Conservation (phyloP, 306 rosid genomes). For the Medicago truncatula region DNA sequence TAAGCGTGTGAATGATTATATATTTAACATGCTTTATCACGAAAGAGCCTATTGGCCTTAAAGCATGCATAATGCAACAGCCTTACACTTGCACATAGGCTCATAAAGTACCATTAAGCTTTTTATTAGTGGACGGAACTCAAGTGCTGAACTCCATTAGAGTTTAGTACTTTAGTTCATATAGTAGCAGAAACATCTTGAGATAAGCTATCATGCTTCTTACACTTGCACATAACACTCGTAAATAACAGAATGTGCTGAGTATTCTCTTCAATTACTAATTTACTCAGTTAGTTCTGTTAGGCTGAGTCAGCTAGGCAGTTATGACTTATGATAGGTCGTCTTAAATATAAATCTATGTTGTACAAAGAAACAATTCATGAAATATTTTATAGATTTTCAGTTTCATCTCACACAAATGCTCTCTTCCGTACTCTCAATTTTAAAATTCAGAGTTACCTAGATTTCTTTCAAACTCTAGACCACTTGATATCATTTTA, state of each 20-base stretch:
- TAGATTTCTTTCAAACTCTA: neutral
- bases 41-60: neutral
- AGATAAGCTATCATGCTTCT: neutral
- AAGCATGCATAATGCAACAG: constrained; percentile 16
- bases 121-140: neutral
- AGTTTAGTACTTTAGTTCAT: neutral
- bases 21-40: neutral
- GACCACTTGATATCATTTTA: constrained; percentile 8
- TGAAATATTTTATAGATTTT: neutral
- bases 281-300: neutral
- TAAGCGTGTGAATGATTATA: neutral
- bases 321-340: neutral
- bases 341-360: neutral
- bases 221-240: neutral
- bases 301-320: neutral
- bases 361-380: neutral
- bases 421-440: neutral
- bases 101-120: neutral
- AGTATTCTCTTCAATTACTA: neutral
- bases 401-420: neutral
- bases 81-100: neutral
- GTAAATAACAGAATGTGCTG: neutral
- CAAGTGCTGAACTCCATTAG: neutral
- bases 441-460: constrained; percentile 2
- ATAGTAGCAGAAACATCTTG: neutral